Evolutionary conservation across 106 monocot genomes (phyloP), one percentile per base, ranked within the genome.

Genomic region (Dactylorhiza incarnata): DNA sequence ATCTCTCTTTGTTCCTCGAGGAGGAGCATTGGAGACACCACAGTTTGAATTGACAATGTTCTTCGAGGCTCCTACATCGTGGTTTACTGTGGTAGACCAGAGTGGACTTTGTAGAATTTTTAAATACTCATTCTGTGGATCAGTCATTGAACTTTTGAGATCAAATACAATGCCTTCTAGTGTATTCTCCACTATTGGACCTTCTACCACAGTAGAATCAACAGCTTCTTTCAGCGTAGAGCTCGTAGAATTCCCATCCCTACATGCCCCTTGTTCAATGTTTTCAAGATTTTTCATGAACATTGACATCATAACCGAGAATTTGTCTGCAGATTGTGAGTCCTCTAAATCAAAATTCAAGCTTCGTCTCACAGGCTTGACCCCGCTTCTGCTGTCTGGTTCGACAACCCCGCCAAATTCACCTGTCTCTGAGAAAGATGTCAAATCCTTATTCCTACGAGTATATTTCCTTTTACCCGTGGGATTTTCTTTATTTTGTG

Each of bases 311-410:
- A 74, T 51, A 67, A 43, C 26, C 14, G 23, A 8, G 22, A 9
- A 25, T 54, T 45, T 76, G 47, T 78, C 73, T 48, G 5, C 25
- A 59, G 25, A 45, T 46, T 67, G 70, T 77, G 73, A 9, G 10
- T 62, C 76, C 49, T 84, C 84, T 23, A 47, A 50, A 81, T 83
- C 78, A 81, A 90, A 90, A 37, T 87, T 85, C 66, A 90, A 76
- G 76, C 76, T 47, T 17, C 85, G 75, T 44, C 82, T 95, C 6
- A 79, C 89, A 26, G 87, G 73, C 61, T 71, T 85, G 7, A 15
- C 52, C 68, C 63, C 65, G 65, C 43, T 66, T 70, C n/a, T 55
- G 48, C 49, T 72, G 14, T 48, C 55, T 61, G 15, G 19, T 49
- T 83, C 56, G 23, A 44, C 72, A 43, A 25, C 72, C 43, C 71